A percentile compares a stretch with the other conserved stretches of the same genome.
phyloP scores from a whole-genome alignment of 75 land plant genomes.

The Pseudotsuga menziesii region DNA sequence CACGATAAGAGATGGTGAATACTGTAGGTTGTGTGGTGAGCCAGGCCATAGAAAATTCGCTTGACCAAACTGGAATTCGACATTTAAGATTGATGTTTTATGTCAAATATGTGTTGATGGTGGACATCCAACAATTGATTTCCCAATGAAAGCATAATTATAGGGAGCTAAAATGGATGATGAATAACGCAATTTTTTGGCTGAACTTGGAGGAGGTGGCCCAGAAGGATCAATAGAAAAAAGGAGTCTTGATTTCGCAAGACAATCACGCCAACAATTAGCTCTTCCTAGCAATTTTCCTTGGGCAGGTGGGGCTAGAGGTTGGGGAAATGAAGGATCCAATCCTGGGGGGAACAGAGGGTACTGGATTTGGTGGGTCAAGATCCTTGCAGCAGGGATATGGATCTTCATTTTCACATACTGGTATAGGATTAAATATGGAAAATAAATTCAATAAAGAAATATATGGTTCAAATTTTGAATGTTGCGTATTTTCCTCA shows the following conservation, averaged over 20 bases:
- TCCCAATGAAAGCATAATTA: slow-evolving; percentile 75
- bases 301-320: slow-evolving; percentile 10
- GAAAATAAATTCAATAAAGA: slow-evolving; percentile 16
- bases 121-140: slow-evolving; percentile 97
- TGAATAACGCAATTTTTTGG: slow-evolving; percentile 25
- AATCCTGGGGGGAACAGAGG: not conserved
- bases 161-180: slow-evolving; percentile 23
- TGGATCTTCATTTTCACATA: not conserved
- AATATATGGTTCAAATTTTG: slow-evolving; percentile 31
- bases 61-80: slow-evolving; percentile 53
- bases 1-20: slow-evolving; percentile 88
- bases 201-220: slow-evolving; percentile 18
- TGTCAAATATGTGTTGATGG: slow-evolving; percentile 97
- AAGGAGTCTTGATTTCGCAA: not conserved
- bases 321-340: slow-evolving; percentile 2
- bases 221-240: not conserved
- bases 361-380: slow-evolving; percentile 2
- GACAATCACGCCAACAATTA: not conserved
- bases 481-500: slow-evolving; percentile 46
- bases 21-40: slow-evolving; percentile 89
- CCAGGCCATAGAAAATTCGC: slow-evolving; percentile 89
- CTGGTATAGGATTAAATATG: not conserved
- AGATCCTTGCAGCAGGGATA: not conserved
- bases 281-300: slow-evolving; percentile 11
- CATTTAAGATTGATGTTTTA: slow-evolving; percentile 48